Evolutionary conservation across 2,329 filamentous ascomycete species (phyloP).

Genomic region (Paecilomyces variotii): DNA sequence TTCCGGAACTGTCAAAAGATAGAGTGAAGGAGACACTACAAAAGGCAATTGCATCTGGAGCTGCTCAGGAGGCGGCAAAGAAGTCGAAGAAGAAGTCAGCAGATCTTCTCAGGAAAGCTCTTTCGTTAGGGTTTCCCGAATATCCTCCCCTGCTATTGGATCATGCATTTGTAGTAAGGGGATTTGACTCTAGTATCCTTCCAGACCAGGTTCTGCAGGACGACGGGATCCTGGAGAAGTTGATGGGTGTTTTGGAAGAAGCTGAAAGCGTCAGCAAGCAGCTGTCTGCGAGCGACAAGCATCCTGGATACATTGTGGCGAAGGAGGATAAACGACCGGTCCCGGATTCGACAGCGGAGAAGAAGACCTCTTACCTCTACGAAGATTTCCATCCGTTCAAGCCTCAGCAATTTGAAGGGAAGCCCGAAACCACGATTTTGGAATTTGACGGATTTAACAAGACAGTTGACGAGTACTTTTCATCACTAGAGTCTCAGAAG

Average conservation of each 20-base stretch:
- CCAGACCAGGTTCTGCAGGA: constrained; percentile 63
- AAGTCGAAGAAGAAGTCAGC: constrained; percentile 69
- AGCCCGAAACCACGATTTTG: constrained; percentile 59
- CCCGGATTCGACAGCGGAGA: constrained; percentile 32
- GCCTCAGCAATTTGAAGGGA: constrained; percentile 67
- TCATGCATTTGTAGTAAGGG: constrained; percentile 64
- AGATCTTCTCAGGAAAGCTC: constrained; percentile 67
- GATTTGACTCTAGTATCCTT: constrained; percentile 61
- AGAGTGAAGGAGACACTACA: constrained; percentile 62
- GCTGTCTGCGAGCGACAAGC: constrained; percentile 56
- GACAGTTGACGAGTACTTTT: constrained; percentile 94
- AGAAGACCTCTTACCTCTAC: constrained; percentile 55
- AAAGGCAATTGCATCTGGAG: constrained; percentile 45
- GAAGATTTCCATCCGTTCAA: constrained; percentile 94
- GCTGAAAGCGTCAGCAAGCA: constrained; percentile 62
- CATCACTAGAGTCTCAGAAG: constrained; percentile 88
- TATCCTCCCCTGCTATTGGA: constrained; percentile 82
- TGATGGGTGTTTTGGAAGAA: constrained; percentile 61
- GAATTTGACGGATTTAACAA: constrained; percentile 82
- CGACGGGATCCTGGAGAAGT: constrained; percentile 54
- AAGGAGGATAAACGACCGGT: constrained; percentile 42
- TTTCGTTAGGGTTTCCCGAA: constrained; percentile 80
- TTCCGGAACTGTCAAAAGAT: constrained; percentile 67
- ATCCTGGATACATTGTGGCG: constrained; percentile 83
- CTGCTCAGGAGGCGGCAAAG: constrained; percentile 33